These are phyloP conservation scores for Neurospora sp. DNA, from an alignment of 495 filamentous ascomycete species.

Conservation along the genomic window DNA sequence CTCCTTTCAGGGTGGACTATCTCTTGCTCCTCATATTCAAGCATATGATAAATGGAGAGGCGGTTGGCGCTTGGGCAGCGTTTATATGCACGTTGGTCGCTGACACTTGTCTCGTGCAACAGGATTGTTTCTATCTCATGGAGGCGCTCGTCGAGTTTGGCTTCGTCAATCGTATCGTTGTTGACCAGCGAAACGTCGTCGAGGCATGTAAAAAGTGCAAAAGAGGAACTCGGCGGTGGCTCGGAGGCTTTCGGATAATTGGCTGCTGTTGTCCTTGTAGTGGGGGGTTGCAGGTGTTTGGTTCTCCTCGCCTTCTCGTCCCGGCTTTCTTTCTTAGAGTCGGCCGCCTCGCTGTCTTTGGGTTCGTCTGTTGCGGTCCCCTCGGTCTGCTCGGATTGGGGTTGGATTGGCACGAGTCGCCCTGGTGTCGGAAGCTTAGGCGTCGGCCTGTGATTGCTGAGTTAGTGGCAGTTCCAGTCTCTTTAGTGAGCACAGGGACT, in stretches of 20 bases:
- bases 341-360: not conserved
- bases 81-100: conserved; percentile 8
- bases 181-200: not conserved
- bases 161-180: not conserved
- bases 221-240: not conserved
- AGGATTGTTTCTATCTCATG: conserved; percentile 10
- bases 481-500: not conserved
- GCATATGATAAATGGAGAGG: not conserved
- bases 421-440: not conserved
- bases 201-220: conserved; percentile 2
- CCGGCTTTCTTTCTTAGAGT: not conserved
- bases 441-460: not conserved
- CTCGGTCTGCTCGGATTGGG: not conserved
- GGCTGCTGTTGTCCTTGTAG: not conserved
- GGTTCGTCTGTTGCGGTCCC: not conserved
- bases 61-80: conserved; percentile 5
- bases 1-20: not conserved
- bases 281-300: not conserved
- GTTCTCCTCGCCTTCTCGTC: not conserved
- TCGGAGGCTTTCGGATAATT: not conserved
- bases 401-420: not conserved
- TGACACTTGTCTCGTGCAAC: conserved; percentile 6
- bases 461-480: not conserved
- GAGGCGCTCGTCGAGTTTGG: conserved; percentile 5
- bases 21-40: conserved; percentile 7